phyloP scores from a whole-genome alignment of 805 yeast genomes.

The Brettanomyces bruxellensis region DNA sequence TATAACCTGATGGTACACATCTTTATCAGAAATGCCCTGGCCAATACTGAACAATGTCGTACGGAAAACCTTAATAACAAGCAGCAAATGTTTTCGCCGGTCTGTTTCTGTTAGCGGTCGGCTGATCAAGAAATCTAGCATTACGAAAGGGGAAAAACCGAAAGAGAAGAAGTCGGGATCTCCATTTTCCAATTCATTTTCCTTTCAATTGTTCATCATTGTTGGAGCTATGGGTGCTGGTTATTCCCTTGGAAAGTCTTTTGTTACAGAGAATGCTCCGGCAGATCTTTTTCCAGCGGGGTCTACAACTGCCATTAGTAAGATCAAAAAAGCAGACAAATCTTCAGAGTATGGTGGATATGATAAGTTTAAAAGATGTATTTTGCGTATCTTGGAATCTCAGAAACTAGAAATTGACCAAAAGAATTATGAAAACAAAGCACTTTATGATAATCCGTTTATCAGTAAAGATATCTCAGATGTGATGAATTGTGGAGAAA shows the following conservation, averaged over 20 bases:
- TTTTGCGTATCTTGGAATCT: conserved; percentile 16
- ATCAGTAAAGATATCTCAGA: conserved; percentile 13
- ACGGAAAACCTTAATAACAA: too few species aligned
- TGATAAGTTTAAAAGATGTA: conserved; percentile 20
- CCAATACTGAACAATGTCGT: too few species aligned
- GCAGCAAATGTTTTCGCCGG: too few species aligned
- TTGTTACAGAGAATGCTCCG: conserved; percentile 18
- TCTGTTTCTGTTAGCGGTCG: neutral
- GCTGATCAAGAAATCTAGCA: neutral
- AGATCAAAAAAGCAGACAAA: conserved; percentile 9
- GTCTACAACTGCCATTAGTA: conserved; percentile 15
- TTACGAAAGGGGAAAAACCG: neutral
- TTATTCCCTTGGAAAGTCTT: conserved; percentile 21
- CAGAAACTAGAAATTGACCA: conserved; percentile 12
- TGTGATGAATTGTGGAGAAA: conserved; percentile 12
- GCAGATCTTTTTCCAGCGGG: conserved; percentile 20
- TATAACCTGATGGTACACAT: too few species aligned
- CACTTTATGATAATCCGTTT: conserved; percentile 5
- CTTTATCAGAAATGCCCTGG: too few species aligned
- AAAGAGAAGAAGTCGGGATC: conserved; percentile 3
- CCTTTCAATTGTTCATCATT: conserved; percentile 20
- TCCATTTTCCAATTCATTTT: conserved; percentile 13
- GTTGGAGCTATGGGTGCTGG: conserved; percentile 27
- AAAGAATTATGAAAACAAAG: conserved; percentile 9
- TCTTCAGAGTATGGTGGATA: conserved; percentile 11